Evolutionary conservation across 768 basidiomycete genomes (phyloP).

Genomic region (Favolaschia claudopus): DNA sequence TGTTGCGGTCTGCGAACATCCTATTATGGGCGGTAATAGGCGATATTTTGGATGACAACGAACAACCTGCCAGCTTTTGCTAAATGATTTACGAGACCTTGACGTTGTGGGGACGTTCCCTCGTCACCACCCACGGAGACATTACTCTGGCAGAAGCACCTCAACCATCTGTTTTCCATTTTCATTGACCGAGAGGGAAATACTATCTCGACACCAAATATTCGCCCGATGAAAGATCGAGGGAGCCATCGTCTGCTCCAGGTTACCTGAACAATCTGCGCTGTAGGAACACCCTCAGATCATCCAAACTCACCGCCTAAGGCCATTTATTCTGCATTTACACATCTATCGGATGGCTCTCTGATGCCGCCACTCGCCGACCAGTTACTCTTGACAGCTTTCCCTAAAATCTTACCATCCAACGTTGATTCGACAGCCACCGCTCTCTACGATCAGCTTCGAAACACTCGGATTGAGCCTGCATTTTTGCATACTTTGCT

Average conservation of each 20-base stretch:
- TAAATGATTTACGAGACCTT: no score
- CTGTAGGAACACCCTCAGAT: slow-evolving; percentile 36
- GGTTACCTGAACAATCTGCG: slow-evolving; percentile 46
- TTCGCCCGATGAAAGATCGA: slow-evolving; percentile 37
- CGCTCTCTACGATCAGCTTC: slow-evolving; percentile 36
- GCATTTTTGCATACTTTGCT: slow-evolving; percentile 33
- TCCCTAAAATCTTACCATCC: slow-evolving; percentile 42
- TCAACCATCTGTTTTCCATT: slow-evolving; percentile 49
- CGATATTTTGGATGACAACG: slow-evolving; percentile 41
- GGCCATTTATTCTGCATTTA: slow-evolving; percentile 31
- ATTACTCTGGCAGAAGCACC: slow-evolving; percentile 47
- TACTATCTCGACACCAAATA: slow-evolving; percentile 53
- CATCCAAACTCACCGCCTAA: not conserved
- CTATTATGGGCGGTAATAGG: no score
- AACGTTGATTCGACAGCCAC: slow-evolving; percentile 44
- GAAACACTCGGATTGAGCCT: slow-evolving; percentile 31
- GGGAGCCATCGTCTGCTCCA: slow-evolving; percentile 32
- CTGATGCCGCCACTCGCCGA: slow-evolving; percentile 49
- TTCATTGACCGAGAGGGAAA: slow-evolving; percentile 17
- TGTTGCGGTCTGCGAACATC: not conserved
- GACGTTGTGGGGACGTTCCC: slow-evolving; percentile 55
- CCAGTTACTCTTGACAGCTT: slow-evolving; percentile 39
- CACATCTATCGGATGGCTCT: slow-evolving; percentile 51
- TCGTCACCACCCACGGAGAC: slow-evolving; percentile 55
- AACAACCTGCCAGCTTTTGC: slow-evolving; percentile 37